phyloP scores from a whole-genome alignment of 257 asterid genomes.

The Salvia miltiorrhiza region DNA sequence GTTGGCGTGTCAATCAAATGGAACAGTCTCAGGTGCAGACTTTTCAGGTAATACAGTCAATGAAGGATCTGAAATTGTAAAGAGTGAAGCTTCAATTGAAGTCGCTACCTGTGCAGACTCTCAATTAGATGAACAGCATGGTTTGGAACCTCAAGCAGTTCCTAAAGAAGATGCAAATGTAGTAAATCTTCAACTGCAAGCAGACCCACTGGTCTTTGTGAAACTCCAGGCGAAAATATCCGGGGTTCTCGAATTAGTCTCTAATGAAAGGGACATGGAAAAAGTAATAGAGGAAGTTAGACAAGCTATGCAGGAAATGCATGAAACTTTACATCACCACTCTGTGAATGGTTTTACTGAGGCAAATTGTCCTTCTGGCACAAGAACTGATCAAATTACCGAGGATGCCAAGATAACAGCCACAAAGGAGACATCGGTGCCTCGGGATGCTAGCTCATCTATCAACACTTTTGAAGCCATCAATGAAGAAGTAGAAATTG shows the following conservation, averaged over 20 bases:
- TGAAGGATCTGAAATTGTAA: slow-evolving; percentile 32
- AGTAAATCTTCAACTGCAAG: slow-evolving; percentile 32
- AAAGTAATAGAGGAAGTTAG: slow-evolving; percentile 50
- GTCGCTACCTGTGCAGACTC: slow-evolving; percentile 26
- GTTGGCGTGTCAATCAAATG: slow-evolving; percentile 61
- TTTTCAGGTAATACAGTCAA: slow-evolving; percentile 28
- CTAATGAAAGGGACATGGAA: slow-evolving; percentile 52
- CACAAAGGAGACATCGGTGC: slow-evolving; percentile 28
- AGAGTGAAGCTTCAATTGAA: slow-evolving; percentile 30
- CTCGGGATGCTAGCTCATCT: slow-evolving; percentile 33
- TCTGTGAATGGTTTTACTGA: slow-evolving; percentile 31
- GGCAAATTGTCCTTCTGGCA: slow-evolving; percentile 28
- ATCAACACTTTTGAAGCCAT: slow-evolving; percentile 26
- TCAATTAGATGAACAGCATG: slow-evolving; percentile 26
- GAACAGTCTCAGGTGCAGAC: slow-evolving; percentile 33
- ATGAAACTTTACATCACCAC: slow-evolving; percentile 29
- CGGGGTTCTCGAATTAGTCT: slow-evolving; percentile 49
- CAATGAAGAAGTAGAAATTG: slow-evolving; percentile 48
- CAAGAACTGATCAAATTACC: slow-evolving; percentile 21
- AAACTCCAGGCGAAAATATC: slow-evolving; percentile 62
- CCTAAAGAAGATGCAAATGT: slow-evolving; percentile 24
- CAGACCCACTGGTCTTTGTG: slow-evolving; percentile 38
- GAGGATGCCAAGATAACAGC: slow-evolving; percentile 33
- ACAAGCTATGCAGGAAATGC: slow-evolving; percentile 53
- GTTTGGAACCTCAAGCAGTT: slow-evolving; percentile 23